Evolutionary conservation across 305 asterid genomes (phyloP).

Genomic region (Solanum hybrid): DNA sequence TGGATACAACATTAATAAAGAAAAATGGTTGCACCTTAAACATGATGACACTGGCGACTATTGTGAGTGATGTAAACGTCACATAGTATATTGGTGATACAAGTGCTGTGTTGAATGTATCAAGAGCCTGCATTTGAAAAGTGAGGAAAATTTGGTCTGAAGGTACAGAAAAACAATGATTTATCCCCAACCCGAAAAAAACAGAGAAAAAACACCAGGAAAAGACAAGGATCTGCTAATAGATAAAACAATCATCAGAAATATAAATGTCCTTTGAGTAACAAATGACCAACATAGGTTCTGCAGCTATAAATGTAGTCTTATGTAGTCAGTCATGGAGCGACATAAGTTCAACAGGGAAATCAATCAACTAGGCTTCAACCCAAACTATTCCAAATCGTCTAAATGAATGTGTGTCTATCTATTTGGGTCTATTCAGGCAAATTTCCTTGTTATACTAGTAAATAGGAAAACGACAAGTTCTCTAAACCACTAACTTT

Average conservation of each 20-base stretch:
- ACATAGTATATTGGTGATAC: slow-evolving; percentile 30
- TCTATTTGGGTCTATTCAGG: not conserved
- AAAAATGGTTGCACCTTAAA: slow-evolving; percentile 14
- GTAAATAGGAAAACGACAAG: not conserved
- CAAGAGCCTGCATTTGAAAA: slow-evolving; percentile 23
- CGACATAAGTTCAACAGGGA: not conserved
- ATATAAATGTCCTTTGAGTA: not conserved
- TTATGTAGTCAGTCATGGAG: not conserved
- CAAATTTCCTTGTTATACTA: not conserved
- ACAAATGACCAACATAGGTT: not conserved
- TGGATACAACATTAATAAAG: not conserved
- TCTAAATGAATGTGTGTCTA: not conserved
- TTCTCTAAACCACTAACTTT: not conserved
- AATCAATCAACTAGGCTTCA: not conserved
- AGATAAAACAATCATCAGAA: not conserved
- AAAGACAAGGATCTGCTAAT: not conserved
- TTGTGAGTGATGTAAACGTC: slow-evolving; percentile 22
- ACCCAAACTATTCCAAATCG: not conserved
- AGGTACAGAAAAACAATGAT: not conserved
- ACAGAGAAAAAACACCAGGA: not conserved
- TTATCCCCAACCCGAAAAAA: not conserved
- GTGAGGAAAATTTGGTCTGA: not conserved
- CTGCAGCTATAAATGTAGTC: not conserved
- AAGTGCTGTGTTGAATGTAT: slow-evolving; percentile 24
- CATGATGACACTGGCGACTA: slow-evolving; percentile 27